These are phyloP conservation scores for Cryptococcus hybrid DNA, from an alignment of 1,284 basidiomycete species.

Conservation along the genomic window DNA sequence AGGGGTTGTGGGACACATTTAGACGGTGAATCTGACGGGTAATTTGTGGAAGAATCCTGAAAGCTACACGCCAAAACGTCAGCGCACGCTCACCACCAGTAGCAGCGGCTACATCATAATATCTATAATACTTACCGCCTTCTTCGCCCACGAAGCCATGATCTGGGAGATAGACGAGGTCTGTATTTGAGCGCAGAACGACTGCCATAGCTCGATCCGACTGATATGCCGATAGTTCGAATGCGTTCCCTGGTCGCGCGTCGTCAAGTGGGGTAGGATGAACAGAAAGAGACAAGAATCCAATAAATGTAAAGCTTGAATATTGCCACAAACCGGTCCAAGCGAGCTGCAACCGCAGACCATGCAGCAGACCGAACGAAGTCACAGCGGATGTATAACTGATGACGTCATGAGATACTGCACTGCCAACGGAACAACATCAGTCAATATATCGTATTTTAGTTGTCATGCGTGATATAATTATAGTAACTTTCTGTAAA, in stretches of 20 bases:
- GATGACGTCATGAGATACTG: too few species aligned
- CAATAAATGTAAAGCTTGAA: neutral
- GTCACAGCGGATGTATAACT: too few species aligned
- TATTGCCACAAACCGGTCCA: too few species aligned
- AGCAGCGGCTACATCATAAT: neutral
- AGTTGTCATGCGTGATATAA: neutral
- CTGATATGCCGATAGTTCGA: neutral
- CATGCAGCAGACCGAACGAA: too few species aligned
- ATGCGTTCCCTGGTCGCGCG: neutral
- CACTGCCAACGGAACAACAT: too few species aligned
- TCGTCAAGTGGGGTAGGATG: too few species aligned
- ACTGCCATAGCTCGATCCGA: constrained; percentile 24
- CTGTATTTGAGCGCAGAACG: constrained; percentile 29
- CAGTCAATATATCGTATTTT: too few species aligned
- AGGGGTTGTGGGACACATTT: constrained; percentile 35
- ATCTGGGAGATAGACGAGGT: constrained; percentile 42
- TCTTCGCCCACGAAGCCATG: constrained; percentile 41
- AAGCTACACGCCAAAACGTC: constrained; percentile 18
- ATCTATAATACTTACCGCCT: constrained; percentile 33
- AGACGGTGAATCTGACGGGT: constrained; percentile 33
- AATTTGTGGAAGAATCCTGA: constrained; percentile 34
- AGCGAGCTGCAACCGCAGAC: too few species aligned
- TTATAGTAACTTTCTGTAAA: neutral
- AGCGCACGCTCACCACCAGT: neutral
- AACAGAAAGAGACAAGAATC: too few species aligned